Percentiles rank a stretch among this genome's conserved stretches.
Evolutionary conservation across 352 stramenopile genomes (phyloP).

Genomic region (Phytopythium litorale): DNA sequence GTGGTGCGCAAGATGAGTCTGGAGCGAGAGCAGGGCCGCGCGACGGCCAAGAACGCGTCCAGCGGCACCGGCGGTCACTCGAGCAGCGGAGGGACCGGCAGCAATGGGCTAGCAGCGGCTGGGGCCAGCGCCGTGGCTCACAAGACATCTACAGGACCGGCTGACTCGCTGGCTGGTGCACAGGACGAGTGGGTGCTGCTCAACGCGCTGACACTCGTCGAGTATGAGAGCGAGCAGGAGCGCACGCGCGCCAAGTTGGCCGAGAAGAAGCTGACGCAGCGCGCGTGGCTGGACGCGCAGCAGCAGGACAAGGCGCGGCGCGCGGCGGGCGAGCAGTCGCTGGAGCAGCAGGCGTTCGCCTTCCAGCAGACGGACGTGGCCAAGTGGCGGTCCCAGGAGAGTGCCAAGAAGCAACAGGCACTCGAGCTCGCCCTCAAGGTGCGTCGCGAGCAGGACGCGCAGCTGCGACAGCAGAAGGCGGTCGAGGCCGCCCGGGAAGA

Average conservation of each 20-base stretch:
- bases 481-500: constrained; percentile 25
- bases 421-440: constrained; percentile 49
- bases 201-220: constrained; percentile 67
- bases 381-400: constrained; percentile 51
- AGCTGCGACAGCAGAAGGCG: constrained; percentile 51
- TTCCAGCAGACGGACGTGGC: constrained; percentile 40
- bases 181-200: constrained; percentile 76
- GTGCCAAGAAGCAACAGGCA: constrained; percentile 40
- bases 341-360: constrained; percentile 30
- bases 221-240: constrained; percentile 60
- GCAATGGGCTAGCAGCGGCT: constrained; percentile 5
- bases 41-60: background rate
- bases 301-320: constrained; percentile 37
- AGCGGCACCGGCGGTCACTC: background rate
- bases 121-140: constrained; percentile 5
- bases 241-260: constrained; percentile 28
- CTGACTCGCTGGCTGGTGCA: constrained; percentile 24
- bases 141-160: constrained; percentile 5
- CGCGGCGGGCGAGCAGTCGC: constrained; percentile 26
- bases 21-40: constrained; percentile 29
- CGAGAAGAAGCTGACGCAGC: constrained; percentile 61
- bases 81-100: constrained; percentile 2
- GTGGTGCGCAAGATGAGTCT: constrained; percentile 64
- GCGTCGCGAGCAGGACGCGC: constrained; percentile 53
- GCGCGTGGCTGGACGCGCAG: constrained; percentile 59